phyloP scores from a whole-genome alignment of 1,284 basidiomycete species.

The Microbotryum lychnidis-dioicae region DNA sequence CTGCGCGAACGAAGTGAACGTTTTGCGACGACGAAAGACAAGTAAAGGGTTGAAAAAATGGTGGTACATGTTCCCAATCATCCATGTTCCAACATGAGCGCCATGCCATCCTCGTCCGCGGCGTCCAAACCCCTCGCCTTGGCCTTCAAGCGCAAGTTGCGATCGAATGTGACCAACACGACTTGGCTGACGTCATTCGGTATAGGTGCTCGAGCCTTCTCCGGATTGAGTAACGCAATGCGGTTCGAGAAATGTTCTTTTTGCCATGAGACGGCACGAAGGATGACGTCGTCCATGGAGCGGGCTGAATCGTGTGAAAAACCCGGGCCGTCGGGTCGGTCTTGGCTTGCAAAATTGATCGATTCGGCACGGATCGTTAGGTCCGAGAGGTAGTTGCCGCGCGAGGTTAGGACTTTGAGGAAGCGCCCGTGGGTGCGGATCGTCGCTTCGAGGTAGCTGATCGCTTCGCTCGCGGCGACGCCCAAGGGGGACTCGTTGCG shows the following conservation, averaged over 20 bases:
- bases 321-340: slow-evolving; percentile 31
- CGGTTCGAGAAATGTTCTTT: slow-evolving; percentile 84
- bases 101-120: slow-evolving; percentile 48
- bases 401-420: slow-evolving; percentile 88
- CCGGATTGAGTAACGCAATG: slow-evolving; percentile 54
- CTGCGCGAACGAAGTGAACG: too few relatives aligned
- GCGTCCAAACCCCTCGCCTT: slow-evolving; percentile 67
- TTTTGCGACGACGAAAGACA: too few relatives aligned
- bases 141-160: slow-evolving; percentile 73
- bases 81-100: slow-evolving; percentile 8
- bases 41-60: too few relatives aligned
- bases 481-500: slow-evolving; percentile 47
- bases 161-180: slow-evolving; percentile 79
- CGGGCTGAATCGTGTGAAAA: slow-evolving; percentile 51
- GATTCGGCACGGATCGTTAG: slow-evolving; percentile 77
- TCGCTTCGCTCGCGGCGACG: slow-evolving; percentile 54
- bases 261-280: slow-evolving; percentile 86
- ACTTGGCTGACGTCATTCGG: slow-evolving; percentile 56
- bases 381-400: slow-evolving; percentile 83
- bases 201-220: slow-evolving; percentile 12
- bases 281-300: slow-evolving; percentile 89
- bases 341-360: slow-evolving; percentile 53
- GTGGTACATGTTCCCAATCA: not conserved
- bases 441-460: slow-evolving; percentile 63
- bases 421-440: slow-evolving; percentile 64